Evolutionary conservation across 345 rosid species (phyloP), one percentile per base, ranked within the genome.

Genomic region (Excoecaria cochinchinensis): DNA sequence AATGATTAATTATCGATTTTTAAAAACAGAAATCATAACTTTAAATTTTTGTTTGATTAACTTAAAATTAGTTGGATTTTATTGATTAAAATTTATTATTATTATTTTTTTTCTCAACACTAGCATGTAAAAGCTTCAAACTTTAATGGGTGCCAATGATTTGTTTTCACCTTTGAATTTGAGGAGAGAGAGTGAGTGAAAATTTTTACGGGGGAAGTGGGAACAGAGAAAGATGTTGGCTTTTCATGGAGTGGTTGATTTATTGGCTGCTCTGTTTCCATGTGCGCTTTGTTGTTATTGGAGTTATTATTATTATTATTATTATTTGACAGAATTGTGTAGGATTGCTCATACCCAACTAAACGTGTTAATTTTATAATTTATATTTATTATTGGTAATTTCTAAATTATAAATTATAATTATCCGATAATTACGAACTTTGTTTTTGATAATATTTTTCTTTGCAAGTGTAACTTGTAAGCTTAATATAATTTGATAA

Each of bases 201-300:
- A 42, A 65, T 16, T 42, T 8, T 19, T 65, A 6, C 2, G 31
- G 7, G 47, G 67, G 17, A 25, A 60, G 16, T 31, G 59, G 59
- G 60, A 38, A 13, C 3, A 50, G 76, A 63, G 48, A 48, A 73
- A 61, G 44, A 16, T 4, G 8, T n/a, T 51, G 36, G 61, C 19
- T n/a, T 52, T 50, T 19, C 19, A 39, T 63, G 68, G 65, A 25
- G 44, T 0, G n/a, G 12, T 12, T 44, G 50, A 31, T 62, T 24
- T 4, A 39, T 64, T 52, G 50, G 5, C 4, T 36, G 52, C 42
- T 55, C 51, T 46, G n/a, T 47, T 46, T 58, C 72, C 78, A 68
- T 68, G 78, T 57, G 67, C 70, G n/a, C 19, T 47, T 59, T 44
- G 47, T 47, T 48, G 46, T 68, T 70, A 12, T n/a, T 47, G 31